Conservation (phyloP, 2,329 filamentous ascomycete species). For the Aureobasidium musti region DNA sequence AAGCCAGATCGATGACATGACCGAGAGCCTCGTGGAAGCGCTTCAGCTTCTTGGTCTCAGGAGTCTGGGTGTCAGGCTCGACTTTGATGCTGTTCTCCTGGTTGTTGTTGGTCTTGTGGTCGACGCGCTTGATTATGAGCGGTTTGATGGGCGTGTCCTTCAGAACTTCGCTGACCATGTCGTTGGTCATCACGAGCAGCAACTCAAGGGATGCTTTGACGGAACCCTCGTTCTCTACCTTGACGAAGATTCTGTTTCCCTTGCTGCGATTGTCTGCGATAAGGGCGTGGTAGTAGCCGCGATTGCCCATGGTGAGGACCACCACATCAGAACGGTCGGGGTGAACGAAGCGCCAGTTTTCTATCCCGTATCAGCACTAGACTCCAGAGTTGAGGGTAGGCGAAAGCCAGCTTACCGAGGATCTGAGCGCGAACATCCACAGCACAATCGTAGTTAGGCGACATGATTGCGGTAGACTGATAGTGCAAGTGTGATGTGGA, state of each 20-base stretch:
- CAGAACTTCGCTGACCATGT: too few species aligned
- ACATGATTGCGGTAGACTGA: neutral
- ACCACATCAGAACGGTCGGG: neutral
- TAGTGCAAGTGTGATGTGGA: too few species aligned
- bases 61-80: too few species aligned
- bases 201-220: too few species aligned
- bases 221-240: too few species aligned
- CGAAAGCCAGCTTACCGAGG: neutral
- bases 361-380: neutral
- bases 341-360: neutral
- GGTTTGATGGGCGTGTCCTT: too few species aligned
- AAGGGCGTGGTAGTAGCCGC: neutral
- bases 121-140: too few species aligned
- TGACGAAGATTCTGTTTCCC: slow-evolving; percentile 27
- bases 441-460: too few species aligned
- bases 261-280: slow-evolving; percentile 55
- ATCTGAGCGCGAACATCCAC: slow-evolving; percentile 15
- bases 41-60: neutral
- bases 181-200: too few species aligned
- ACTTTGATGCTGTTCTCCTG: too few species aligned
- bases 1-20: neutral
- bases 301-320: neutral
- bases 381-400: too few species aligned
- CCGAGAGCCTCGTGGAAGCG: neutral
- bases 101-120: neutral